phyloP scores from a whole-genome alignment of 306 rosid genomes.

The Cicer cuneatum region DNA sequence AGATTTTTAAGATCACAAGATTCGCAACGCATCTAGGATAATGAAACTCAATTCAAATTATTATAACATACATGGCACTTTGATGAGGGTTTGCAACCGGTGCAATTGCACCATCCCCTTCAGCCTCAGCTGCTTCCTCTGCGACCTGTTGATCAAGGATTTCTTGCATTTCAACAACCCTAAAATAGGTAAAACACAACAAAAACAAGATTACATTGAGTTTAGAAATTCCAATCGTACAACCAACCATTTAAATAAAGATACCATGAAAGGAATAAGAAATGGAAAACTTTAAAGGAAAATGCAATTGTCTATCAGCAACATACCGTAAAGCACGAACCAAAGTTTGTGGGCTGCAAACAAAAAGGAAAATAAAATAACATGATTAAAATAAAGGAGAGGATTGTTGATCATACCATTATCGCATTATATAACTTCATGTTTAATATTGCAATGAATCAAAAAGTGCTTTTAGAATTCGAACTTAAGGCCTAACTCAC shows the following conservation, averaged over 20 bases:
- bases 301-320: constrained; percentile 35
- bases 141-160: constrained; percentile 94
- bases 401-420: constrained; percentile 40
- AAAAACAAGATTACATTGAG: constrained; percentile 41
- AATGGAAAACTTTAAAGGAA: constrained; percentile 20
- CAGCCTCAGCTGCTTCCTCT: constrained; percentile 99
- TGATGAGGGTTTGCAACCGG: constrained; percentile 75
- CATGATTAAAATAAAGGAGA: constrained; percentile 7
- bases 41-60: constrained; percentile 43
- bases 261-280: constrained; percentile 23
- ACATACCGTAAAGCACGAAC: constrained; percentile 93
- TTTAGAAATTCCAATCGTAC: constrained; percentile 16
- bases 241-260: constrained; percentile 32
- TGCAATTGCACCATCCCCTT: constrained; percentile 83
- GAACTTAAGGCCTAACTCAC: constrained; percentile 8
- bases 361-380: constrained; percentile 28
- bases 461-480: constrained; percentile 27
- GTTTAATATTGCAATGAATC: constrained; percentile 35
- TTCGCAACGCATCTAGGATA: constrained; percentile 30
- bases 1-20: constrained; percentile 32
- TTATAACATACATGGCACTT: constrained; percentile 59
- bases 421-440: constrained; percentile 29
- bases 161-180: constrained; percentile 99
- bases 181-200: constrained; percentile 39
- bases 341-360: constrained; percentile 91